Percentiles rank a stretch among this genome's conserved stretches.
Conservation (phyloP, 1,139 yeast genomes). For the Zygoascus hellenicus region DNA sequence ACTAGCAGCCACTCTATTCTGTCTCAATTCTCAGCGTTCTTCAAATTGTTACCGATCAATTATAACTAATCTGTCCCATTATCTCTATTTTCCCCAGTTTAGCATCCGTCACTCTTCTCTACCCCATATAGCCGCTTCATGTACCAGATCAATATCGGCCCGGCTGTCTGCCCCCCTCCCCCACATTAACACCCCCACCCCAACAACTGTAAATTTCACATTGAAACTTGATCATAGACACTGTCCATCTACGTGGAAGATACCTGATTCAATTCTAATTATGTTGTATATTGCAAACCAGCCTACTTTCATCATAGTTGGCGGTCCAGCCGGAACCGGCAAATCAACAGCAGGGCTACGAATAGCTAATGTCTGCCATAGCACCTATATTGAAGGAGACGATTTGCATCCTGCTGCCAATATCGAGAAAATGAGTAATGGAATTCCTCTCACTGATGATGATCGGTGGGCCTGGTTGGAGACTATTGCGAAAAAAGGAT, state of each 20-base stretch:
- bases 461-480: conserved; percentile 91
- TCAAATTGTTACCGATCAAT: too few species aligned
- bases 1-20: too few species aligned
- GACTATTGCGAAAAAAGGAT: conserved; percentile 38
- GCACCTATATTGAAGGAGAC: conserved; percentile 82
- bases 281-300: conserved; percentile 8
- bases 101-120: too few species aligned
- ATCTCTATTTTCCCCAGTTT: too few species aligned
- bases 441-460: conserved; percentile 76
- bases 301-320: conserved; percentile 38
- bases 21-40: too few species aligned
- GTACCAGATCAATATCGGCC: too few species aligned
- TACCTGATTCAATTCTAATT: background rate
- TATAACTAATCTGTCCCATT: too few species aligned
- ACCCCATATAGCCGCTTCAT: too few species aligned
- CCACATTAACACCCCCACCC: conserved; percentile 4
- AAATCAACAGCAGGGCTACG: conserved; percentile 70
- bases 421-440: conserved; percentile 73
- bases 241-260: background rate
- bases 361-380: conserved; percentile 41
- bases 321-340: conserved; percentile 96
- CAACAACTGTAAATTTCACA: conserved; percentile 1
- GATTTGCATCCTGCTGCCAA: conserved; percentile 65
- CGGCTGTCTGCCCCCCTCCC: background rate
- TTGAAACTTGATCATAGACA: background rate